A percentile compares a stretch with the other conserved stretches of the same genome.
Conservation (phyloP, 1,284 basidiomycete genomes). For the Trametes sp. region DNA sequence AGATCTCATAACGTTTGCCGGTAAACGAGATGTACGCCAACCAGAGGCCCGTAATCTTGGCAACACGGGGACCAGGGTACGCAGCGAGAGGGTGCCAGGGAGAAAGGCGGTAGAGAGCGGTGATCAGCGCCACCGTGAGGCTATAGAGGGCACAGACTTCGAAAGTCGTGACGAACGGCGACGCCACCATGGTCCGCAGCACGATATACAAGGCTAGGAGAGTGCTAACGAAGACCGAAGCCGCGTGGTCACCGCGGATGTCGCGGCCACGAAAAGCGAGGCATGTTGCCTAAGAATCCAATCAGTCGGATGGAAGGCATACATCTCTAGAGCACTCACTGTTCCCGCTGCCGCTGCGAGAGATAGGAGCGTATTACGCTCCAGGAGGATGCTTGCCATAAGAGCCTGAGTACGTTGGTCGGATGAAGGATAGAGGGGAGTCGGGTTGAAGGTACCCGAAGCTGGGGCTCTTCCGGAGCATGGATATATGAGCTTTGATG, state of each 20-base stretch:
- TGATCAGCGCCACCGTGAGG: background rate
- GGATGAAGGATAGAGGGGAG: too few species aligned
- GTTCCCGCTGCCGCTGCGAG: background rate
- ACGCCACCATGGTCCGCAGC: background rate
- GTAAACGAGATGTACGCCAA: conserved; percentile 7
- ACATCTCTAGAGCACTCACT: background rate
- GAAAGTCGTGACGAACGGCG: conserved; percentile 27
- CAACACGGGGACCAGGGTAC: conserved; percentile 8
- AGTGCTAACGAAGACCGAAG: background rate
- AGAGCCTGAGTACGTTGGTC: too few species aligned
- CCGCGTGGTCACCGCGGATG: conserved; percentile 1
- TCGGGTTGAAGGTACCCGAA: too few species aligned
- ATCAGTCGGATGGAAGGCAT: background rate
- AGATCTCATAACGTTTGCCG: background rate
- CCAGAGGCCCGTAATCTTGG: background rate
- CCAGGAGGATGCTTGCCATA: background rate
- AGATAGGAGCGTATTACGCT: background rate
- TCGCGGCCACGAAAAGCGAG: background rate
- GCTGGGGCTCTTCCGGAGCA: too few species aligned
- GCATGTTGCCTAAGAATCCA: background rate
- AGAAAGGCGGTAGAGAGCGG: conserved; percentile 10
- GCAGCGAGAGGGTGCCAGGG: conserved; percentile 13
- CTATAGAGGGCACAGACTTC: background rate
- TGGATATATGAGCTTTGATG: too few species aligned
- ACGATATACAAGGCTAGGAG: background rate